phyloP scores from a whole-genome alignment of 306 rosid genomes.

The Crotalaria pallida region DNA sequence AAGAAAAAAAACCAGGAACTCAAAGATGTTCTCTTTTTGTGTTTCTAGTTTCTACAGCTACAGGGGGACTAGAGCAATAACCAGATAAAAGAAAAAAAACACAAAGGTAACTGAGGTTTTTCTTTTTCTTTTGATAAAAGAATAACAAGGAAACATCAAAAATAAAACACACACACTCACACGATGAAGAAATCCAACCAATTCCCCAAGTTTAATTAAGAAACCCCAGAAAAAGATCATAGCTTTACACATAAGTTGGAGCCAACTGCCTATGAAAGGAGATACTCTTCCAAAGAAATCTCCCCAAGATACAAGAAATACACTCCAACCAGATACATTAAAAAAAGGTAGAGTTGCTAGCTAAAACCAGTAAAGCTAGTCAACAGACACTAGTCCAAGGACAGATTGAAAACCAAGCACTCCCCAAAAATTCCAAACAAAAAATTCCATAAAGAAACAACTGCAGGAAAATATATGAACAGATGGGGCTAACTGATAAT shows the following conservation, averaged over 20 bases:
- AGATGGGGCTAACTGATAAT: neutral
- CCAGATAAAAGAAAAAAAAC: neutral
- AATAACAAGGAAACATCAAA: neutral
- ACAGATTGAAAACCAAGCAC: neutral
- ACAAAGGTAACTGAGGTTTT: neutral
- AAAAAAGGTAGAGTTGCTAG: neutral
- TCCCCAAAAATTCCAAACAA: neutral
- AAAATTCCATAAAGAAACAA: neutral
- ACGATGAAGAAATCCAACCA: neutral
- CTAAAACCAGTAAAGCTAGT: conserved; percentile 1
- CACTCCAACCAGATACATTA: neutral
- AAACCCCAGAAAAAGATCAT: conserved; percentile 7
- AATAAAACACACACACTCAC: too few relatives aligned
- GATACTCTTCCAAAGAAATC: neutral
- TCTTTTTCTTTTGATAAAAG: neutral
- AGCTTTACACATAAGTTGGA: neutral
- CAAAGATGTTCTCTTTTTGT: neutral
- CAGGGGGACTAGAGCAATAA: neutral
- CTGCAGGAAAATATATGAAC: neutral
- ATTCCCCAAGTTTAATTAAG: neutral
- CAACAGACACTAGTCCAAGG: neutral
- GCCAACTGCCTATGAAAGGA: neutral
- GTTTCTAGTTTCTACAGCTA: neutral
- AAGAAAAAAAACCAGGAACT: neutral
- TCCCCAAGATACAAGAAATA: neutral